A percentile compares a stretch with the other conserved stretches of the same genome.
Evolutionary conservation across 257 asterid genomes (phyloP).

Genomic region (Solanum chmielewskii): DNA sequence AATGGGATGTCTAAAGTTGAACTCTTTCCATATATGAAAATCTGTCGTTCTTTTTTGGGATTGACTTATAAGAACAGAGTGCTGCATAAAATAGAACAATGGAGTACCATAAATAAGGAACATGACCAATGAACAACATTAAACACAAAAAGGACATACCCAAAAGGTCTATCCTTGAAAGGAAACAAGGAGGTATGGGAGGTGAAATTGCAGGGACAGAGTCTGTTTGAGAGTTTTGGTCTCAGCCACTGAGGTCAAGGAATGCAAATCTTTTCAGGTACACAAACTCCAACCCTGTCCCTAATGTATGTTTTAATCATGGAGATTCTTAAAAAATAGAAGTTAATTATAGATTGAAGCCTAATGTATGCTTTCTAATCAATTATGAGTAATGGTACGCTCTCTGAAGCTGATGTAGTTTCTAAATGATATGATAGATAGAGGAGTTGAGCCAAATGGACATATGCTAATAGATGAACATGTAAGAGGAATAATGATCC

Average conservation of each 20-base stretch:
- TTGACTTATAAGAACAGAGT: background rate
- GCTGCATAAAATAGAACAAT: background rate
- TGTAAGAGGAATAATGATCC: slow-evolving; percentile 26
- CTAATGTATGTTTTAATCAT: slow-evolving; percentile 13
- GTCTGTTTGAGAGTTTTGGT: background rate
- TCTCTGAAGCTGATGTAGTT: background rate
- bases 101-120: background rate
- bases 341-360: slow-evolving; percentile 24
- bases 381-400: slow-evolving; percentile 22
- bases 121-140: background rate
- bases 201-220: background rate
- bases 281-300: background rate
- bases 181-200: background rate
- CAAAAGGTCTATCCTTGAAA: background rate
- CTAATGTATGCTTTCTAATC: slow-evolving; percentile 50
- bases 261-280: background rate
- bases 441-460: slow-evolving; percentile 34
- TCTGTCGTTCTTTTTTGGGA: background rate
- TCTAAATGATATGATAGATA: background rate
- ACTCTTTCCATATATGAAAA: background rate
- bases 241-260: background rate
- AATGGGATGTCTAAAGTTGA: background rate
- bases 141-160: background rate
- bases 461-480: slow-evolving; percentile 51
- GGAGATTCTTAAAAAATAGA: slow-evolving; percentile 60